A percentile compares a stretch with the other conserved stretches of the same genome.
Evolutionary conservation across 1,139 yeast genomes (phyloP).

Genomic region (Pichia sp.): DNA sequence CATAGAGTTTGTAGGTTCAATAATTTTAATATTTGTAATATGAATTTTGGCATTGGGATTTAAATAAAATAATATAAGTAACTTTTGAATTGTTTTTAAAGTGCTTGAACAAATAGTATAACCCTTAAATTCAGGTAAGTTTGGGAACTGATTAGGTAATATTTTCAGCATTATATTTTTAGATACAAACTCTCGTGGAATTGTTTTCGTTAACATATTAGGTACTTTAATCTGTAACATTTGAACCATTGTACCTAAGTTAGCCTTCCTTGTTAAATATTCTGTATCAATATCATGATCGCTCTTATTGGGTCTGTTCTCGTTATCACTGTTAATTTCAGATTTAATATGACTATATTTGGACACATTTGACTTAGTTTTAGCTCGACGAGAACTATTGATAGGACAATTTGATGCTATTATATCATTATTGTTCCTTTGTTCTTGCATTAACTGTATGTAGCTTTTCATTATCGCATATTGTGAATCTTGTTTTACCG

Average conservation of each 20-base stretch:
- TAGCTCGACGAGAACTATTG: no score
- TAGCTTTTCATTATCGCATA: no score
- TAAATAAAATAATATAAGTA: conserved; percentile 48
- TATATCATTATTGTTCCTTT: no score
- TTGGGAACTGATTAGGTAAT: conserved; percentile 56
- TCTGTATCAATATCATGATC: conserved; percentile 5
- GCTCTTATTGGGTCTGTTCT: no score
- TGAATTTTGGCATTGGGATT: conserved; percentile 46
- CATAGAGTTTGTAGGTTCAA: conserved; percentile 24
- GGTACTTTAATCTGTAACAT: conserved; percentile 52
- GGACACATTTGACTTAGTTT: no score
- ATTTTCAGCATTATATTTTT: conserved; percentile 51
- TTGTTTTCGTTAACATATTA: conserved; percentile 40
- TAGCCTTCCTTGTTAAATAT: conserved; percentile 37
- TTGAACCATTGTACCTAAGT: conserved; percentile 55
- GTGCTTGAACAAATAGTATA: conserved; percentile 29
- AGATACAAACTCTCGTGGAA: conserved; percentile 47
- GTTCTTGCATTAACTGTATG: no score
- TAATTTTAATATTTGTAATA: conserved; percentile 38
- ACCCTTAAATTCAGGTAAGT: conserved; percentile 59
- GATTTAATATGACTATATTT: no score
- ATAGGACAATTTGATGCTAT: no score
- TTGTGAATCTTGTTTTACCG: no score
- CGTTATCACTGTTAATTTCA: no score
- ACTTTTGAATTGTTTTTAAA: conserved; percentile 47